Evolutionary conservation across 1,284 basidiomycete genomes (phyloP).

Genomic region (Sporisorium reilianum): DNA sequence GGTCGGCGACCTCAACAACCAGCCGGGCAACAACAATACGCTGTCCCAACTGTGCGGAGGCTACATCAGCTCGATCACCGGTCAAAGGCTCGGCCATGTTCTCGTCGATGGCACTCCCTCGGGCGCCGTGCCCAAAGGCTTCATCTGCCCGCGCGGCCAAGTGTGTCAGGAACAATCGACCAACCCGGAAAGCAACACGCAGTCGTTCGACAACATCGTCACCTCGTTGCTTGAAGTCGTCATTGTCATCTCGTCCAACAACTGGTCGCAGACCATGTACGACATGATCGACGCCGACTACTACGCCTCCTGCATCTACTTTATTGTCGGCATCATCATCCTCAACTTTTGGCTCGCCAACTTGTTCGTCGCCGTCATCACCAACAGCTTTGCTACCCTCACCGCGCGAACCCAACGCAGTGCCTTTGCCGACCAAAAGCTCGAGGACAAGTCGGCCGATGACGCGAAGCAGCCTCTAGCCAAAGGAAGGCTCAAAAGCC

Average conservation of each 20-base stretch:
- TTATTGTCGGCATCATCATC: constrained; percentile 76
- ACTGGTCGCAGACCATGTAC: constrained; percentile 81
- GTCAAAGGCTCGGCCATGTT: constrained; percentile 38
- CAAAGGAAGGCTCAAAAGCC: constrained; percentile 37
- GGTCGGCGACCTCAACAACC: constrained; percentile 56
- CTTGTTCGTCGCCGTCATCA: constrained; percentile 94
- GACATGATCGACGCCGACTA: constrained; percentile 90
- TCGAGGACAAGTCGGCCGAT: constrained; percentile 20
- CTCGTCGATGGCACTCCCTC: constrained; percentile 33
- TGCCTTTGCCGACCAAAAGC: constrained; percentile 80
- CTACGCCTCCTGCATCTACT: constrained; percentile 87
- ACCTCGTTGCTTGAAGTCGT: constrained; percentile 85
- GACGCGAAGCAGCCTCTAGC: constrained; percentile 20
- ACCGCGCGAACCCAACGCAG: constrained; percentile 88
- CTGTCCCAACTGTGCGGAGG: constrained; percentile 65
- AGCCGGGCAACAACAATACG: constrained; percentile 57
- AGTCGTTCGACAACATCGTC: constrained; percentile 93
- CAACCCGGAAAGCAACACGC: constrained; percentile 79
- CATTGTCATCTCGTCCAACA: constrained; percentile 79
- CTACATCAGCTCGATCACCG: constrained; percentile 28
- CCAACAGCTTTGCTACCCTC: constrained; percentile 92
- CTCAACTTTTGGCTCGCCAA: constrained; percentile 78
- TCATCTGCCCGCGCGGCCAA: constrained; percentile 67
- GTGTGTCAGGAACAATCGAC: constrained; percentile 64
- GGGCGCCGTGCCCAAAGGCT: constrained; percentile 59